Evolutionary conservation across 495 filamentous ascomycete genomes (phyloP).

Genomic region (Penicillium verhagenii): DNA sequence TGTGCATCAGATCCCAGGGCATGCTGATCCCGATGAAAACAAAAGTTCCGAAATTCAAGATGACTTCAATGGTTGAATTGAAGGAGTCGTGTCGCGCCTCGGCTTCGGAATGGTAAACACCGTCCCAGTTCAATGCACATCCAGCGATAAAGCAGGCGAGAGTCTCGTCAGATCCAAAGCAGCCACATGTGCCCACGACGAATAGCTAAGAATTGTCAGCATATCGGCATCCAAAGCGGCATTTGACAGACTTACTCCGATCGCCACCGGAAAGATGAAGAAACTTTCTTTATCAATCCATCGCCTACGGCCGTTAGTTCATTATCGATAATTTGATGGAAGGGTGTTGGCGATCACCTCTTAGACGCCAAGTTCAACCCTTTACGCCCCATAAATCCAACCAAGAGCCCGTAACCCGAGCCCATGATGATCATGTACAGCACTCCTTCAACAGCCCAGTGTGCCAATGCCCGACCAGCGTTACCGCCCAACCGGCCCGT

Average conservation of each 20-base stretch:
- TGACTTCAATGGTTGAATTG: slow-evolving; percentile 32
- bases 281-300: slow-evolving; percentile 42
- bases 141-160: slow-evolving; percentile 43
- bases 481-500: slow-evolving; percentile 36
- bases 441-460: slow-evolving; percentile 41
- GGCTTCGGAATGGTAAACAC: slow-evolving; percentile 31
- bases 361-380: slow-evolving; percentile 27
- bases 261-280: slow-evolving; percentile 28
- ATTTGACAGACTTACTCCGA: slow-evolving; percentile 26
- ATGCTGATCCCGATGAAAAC: slow-evolving; percentile 44
- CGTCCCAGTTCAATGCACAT: slow-evolving; percentile 41
- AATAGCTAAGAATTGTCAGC: slow-evolving; percentile 25
- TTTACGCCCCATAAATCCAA: slow-evolving; percentile 34
- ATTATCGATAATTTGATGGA: background rate
- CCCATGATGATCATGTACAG: slow-evolving; percentile 44
- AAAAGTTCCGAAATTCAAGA: slow-evolving; percentile 43
- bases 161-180: slow-evolving; percentile 40
- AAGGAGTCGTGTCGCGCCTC: slow-evolving; percentile 41
- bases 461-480: slow-evolving; percentile 31
- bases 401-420: slow-evolving; percentile 31
- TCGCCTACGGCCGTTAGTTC: slow-evolving; percentile 8
- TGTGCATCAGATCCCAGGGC: slow-evolving; percentile 37
- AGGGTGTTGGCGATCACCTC: slow-evolving; percentile 17
- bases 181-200: slow-evolving; percentile 40
- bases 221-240: background rate